Conservation (phyloP, 441 rosid species). For the Croton laevigatus region DNA sequence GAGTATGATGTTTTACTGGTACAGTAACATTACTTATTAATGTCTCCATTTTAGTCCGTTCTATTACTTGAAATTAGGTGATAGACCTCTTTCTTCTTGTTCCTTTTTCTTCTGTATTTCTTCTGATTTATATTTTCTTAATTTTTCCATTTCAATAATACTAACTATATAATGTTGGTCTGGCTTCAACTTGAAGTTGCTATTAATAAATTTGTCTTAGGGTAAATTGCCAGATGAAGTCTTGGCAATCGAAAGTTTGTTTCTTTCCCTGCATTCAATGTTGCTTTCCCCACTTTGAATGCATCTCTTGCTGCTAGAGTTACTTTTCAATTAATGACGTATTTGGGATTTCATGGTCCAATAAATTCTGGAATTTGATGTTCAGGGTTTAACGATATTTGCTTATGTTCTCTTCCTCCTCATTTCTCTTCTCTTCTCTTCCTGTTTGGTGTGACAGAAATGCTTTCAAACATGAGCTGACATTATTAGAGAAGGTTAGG, state of each 20-base stretch:
- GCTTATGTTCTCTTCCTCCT: neutral
- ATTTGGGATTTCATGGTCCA: neutral
- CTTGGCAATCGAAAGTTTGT: neutral
- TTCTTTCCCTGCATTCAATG: neutral
- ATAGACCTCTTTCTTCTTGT: neutral
- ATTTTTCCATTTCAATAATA: neutral
- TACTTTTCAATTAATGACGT: neutral
- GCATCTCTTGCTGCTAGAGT: constrained; percentile 2
- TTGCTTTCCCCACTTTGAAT: neutral
- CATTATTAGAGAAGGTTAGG: constrained; percentile 80
- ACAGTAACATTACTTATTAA: neutral
- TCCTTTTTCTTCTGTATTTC: neutral
- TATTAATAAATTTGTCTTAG: neutral
- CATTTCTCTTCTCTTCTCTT: neutral
- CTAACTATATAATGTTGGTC: neutral
- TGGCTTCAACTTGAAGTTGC: neutral
- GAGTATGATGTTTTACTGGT: neutral
- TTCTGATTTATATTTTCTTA: neutral
- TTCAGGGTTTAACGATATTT: neutral
- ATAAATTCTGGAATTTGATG: neutral
- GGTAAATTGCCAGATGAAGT: neutral
- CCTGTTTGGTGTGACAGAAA: constrained; percentile 44
- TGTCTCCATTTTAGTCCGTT: neutral
- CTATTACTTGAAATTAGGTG: neutral
- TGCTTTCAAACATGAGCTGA: constrained; percentile 85